A percentile compares a stretch with the other conserved stretches of the same genome.
These are phyloP conservation scores for Trichomonas gallinae DNA, from an alignment of 208 protist genomes.

Conservation along the genomic window DNA sequence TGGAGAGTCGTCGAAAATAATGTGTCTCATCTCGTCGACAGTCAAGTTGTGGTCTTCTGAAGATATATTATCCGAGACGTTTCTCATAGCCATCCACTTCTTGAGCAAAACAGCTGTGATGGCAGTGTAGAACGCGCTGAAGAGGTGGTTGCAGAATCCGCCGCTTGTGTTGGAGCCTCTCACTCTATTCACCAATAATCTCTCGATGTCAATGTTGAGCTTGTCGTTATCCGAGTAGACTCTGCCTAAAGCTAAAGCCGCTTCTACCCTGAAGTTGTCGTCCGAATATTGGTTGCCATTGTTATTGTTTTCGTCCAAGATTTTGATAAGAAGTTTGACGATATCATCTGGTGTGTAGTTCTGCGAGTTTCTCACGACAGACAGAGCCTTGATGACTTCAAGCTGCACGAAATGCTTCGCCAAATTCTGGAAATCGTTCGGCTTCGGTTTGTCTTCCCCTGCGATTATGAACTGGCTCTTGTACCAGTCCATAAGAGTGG, in stretches of 20 bases:
- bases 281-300: not conserved
- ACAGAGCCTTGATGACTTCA: not conserved
- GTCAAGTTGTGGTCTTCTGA: not conserved
- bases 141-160: not conserved
- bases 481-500: not conserved
- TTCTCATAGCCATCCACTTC: not conserved
- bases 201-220: no score
- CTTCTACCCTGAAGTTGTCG: not conserved
- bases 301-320: not conserved
- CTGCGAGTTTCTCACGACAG: not conserved
- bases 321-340: not conserved
- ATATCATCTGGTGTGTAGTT: not conserved
- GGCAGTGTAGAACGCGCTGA: not conserved
- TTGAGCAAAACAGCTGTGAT: not conserved
- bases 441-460: not conserved
- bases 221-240: not conserved
- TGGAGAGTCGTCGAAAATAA: not conserved
- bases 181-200: not conserved
- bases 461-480: not conserved
- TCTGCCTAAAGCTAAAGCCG: not conserved
- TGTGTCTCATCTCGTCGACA: not conserved
- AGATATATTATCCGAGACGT: not conserved
- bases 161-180: not conserved
- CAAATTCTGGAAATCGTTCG: not conserved
- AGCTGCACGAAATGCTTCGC: not conserved